Conservation (phyloP, 169 alveolate genomes). For the Toxoplasma gondii region DNA sequence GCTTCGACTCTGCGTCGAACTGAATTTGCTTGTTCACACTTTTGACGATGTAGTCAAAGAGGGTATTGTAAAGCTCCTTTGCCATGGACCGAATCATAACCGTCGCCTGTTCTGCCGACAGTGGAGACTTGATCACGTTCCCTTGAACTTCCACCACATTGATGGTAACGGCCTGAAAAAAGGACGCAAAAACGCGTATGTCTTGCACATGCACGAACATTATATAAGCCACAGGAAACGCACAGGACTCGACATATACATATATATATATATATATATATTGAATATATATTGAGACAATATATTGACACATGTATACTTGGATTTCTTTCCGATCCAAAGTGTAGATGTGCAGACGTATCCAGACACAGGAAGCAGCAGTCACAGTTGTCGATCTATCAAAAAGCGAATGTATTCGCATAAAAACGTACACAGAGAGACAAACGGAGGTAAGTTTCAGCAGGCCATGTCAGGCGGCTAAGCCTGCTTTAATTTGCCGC, state of each 20-base stretch:
- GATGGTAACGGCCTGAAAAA: conserved; percentile 49
- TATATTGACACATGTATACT: too few species aligned
- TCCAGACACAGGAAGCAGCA: too few species aligned
- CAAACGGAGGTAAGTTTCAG: too few species aligned
- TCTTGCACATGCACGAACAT: background rate
- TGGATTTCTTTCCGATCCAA: too few species aligned
- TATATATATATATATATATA: background rate
- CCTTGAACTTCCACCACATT: conserved; percentile 51
- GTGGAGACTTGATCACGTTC: conserved; percentile 44
- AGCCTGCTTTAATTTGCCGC: too few species aligned
- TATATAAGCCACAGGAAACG: background rate
- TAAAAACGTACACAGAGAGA: too few species aligned
- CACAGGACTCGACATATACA: too few species aligned
- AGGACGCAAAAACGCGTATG: background rate
- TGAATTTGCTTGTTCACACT: conserved; percentile 35
- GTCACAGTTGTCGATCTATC: too few species aligned
- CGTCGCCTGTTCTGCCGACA: conserved; percentile 56
- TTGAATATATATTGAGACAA: too few species aligned
- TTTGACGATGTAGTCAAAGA: conserved; percentile 51
- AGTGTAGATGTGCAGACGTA: too few species aligned
- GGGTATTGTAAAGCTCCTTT: conserved; percentile 54
- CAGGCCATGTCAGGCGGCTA: too few species aligned
- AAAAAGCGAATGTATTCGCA: too few species aligned
- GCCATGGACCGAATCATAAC: conserved; percentile 57
- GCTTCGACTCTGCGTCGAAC: conserved; percentile 50